Evolutionary conservation across 352 stramenopile genomes (phyloP), one percentile per base, ranked within the genome.

Genomic region (Aphanomyces invadans): DNA sequence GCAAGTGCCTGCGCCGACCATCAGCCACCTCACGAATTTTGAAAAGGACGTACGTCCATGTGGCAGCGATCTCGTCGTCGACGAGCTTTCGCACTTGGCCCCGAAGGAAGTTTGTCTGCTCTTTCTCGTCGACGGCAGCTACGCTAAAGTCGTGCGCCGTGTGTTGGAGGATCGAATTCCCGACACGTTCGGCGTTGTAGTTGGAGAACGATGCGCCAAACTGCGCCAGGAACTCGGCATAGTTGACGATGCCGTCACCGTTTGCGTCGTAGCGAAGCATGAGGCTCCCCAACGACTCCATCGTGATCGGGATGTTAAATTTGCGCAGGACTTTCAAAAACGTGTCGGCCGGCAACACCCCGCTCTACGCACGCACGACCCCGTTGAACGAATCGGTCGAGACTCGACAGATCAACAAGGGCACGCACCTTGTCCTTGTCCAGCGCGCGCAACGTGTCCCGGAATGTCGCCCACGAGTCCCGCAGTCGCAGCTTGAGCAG

Each of bases 181-280:
- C 71, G 4, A 89, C 82, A 17, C 73, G 83, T 54, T 89, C 86
- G 17, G 80, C 76, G 56, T 90, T 81, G 23, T 71, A 76, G 52
- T 85, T 78, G 62, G 83, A 79, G 55, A 90, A 90, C 19, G 72
- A 76, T 15, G 65, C 76, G 45, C 82, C 77, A 66, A 87, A 90
- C 17, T 82, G 72, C 2, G 76, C 67, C 1, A 90, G 71, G 44
- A 90, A 90, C 19, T 83, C 76, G 60, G 73, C 76, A 61, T 88
- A 89, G 66, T 90, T 78, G 28, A 90, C 73, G 7, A 67, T 56
- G 10, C 70, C 53, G 11, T 69, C 25, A 39, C 60, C 60, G 36
- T 67, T 67, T 12, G 60, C 62, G 57, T 70, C 73, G 2, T 45
- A 23, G 3, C 66, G 71, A 23, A 86, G 54, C 44, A 77, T 70